Evolutionary conservation across 2,329 filamentous ascomycete species (phyloP).

Genomic region (Arthrocladium fulminans): DNA sequence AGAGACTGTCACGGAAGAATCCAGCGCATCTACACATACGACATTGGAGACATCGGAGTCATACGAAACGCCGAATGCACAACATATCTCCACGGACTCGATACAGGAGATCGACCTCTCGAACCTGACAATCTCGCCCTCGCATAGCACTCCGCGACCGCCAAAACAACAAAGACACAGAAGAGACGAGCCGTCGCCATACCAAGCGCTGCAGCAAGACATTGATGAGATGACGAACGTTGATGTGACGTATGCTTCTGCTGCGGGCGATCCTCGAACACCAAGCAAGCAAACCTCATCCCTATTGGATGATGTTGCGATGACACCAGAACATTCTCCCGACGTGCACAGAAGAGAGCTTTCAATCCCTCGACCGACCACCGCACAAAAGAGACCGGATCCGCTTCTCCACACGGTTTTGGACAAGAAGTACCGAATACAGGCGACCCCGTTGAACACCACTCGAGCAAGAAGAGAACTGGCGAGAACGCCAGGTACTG

Average conservation of each 20-base stretch:
- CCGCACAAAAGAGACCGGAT: constrained; percentile 44
- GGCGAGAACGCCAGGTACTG: constrained; percentile 22
- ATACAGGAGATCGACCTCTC: constrained; percentile 40
- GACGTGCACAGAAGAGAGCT: constrained; percentile 43
- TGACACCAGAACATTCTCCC: constrained; percentile 52
- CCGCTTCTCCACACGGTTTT: constrained; percentile 82
- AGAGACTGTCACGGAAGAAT: constrained; percentile 47
- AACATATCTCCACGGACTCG: constrained; percentile 24
- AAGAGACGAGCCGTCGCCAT: constrained; percentile 64
- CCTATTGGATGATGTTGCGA: constrained; percentile 43
- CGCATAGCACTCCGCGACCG: constrained; percentile 40
- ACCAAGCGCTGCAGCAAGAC: constrained; percentile 63
- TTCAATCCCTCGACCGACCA: constrained; percentile 34
- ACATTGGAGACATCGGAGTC: constrained; percentile 35
- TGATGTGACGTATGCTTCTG: constrained; percentile 27
- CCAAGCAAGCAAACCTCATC: constrained; percentile 15
- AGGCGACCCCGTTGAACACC: constrained; percentile 67
- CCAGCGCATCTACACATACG: constrained; percentile 44
- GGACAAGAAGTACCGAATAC: constrained; percentile 89
- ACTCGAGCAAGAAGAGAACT: constrained; percentile 15
- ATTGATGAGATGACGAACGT: constrained; percentile 40
- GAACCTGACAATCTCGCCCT: constrained; percentile 34
- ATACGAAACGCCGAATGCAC: constrained; percentile 34
- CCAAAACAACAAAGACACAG: constrained; percentile 33
- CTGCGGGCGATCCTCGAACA: constrained; percentile 22